These are phyloP conservation scores for Porcisia hertigi DNA, from an alignment of 208 protist genomes.

Conservation along the genomic window DNA sequence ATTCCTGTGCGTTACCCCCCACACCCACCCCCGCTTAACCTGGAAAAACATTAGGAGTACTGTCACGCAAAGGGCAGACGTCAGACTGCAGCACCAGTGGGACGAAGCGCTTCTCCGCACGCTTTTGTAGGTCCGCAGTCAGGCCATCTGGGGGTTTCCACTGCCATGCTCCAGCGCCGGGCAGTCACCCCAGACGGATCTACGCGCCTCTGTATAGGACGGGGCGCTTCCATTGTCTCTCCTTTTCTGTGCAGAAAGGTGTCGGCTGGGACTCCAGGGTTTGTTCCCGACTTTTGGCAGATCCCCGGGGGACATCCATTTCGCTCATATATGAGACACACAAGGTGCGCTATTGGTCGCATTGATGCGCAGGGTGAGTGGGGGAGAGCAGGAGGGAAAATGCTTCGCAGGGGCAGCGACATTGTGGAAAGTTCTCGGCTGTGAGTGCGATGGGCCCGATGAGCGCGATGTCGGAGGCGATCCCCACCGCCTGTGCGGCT, in stretches of 20 bases:
- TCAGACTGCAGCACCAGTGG: constrained; percentile 8
- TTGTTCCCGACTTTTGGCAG: no score
- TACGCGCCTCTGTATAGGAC: not conserved
- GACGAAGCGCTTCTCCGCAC: constrained; percentile 3
- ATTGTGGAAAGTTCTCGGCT: not conserved
- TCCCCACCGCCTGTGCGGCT: not conserved
- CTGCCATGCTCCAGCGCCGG: constrained; percentile 4
- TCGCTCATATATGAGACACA: not conserved
- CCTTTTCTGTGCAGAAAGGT: not conserved
- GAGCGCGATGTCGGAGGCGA: not conserved
- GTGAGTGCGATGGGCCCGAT: not conserved
- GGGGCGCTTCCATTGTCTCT: not conserved
- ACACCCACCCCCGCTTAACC: not conserved
- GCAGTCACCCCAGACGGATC: not conserved
- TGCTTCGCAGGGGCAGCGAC: no score
- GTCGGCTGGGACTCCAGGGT: not conserved
- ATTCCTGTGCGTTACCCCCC: not conserved
- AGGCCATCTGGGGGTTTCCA: constrained; percentile 6
- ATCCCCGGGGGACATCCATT: not conserved
- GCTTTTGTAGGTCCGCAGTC: constrained; percentile 13
- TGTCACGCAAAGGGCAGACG: not conserved
- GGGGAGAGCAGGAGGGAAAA: no score
- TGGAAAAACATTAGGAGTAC: not conserved
- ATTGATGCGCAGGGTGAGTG: no score
- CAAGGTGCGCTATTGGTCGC: no score